Evolutionary conservation across 345 rosid species (phyloP), one percentile per base, ranked within the genome.

Genomic region (Rhizophora mangle): DNA sequence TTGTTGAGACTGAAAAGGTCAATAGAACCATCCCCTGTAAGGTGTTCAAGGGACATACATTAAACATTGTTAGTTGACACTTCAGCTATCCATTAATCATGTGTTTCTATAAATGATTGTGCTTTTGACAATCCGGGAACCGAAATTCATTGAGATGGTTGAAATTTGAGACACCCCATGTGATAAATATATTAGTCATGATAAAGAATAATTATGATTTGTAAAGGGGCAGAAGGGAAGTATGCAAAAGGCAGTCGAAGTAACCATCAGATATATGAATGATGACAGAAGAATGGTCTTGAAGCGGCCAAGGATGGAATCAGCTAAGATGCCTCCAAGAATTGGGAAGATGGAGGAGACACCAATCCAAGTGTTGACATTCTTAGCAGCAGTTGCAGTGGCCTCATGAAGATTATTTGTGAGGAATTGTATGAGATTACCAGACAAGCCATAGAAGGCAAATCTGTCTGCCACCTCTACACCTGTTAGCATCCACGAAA

Each of bases 241-340:
- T 19, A n/a, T 10, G 15, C 27, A 52, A 10, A 21, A 29, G 22
- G n/a, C 9, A 9, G 10, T 46, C 4, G 46, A 5, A 47, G 34
- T 47, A 39, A 89, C 97, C 79, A 76, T 15, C 39, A 89, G 74
- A 70, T 82, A 91, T 49, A 94, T 74, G 68, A 74, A 8, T 9
- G 98, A 77, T 49, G 97, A 62, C 0, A 86, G 71, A 71, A 94
- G 77, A 61, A 94, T 85, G 73, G 98, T 94, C 61, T 82, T 88
- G 85, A 91, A 92, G 8, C 98, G 95, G 68, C 98, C 98, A 6
- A 94, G 74, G 76, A 74, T 78, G 19, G 98, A 94, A 62, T 94
- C 98, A 1, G 97, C 98, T 9, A 89, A 34, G 60, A 87, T 69
- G 6, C 87, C 98, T 36, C 98, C 98, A 1, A 89, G 3, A 26